phyloP scores from a whole-genome alignment of 2,329 filamentous ascomycete genomes.

The Oidium heveae region DNA sequence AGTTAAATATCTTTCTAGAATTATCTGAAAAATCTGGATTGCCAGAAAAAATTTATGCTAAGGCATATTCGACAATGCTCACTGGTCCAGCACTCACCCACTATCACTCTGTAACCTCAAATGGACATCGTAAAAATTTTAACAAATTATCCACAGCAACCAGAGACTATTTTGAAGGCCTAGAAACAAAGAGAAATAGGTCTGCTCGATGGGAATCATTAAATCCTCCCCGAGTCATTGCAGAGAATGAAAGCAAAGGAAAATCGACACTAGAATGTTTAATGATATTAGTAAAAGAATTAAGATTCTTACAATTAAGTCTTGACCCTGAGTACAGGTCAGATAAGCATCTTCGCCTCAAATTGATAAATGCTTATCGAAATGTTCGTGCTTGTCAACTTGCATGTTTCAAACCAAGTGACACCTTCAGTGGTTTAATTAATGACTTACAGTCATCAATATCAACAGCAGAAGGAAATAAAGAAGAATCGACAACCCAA shows the following conservation, averaged over 20 bases:
- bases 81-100: background rate
- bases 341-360: background rate
- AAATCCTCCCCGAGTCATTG: background rate
- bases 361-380: background rate
- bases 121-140: background rate
- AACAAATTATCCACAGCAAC: background rate
- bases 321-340: background rate
- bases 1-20: background rate
- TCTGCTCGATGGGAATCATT: background rate
- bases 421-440: background rate
- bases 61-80: background rate
- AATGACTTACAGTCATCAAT: background rate
- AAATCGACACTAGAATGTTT: background rate
- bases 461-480: background rate
- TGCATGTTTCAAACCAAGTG: background rate
- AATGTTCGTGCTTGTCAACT: background rate
- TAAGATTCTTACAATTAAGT: background rate
- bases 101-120: background rate
- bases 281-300: background rate
- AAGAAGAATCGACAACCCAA: background rate
- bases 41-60: background rate
- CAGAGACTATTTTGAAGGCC: background rate
- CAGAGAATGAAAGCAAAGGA: background rate
- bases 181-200: background rate
- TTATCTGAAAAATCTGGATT: background rate